Base-by-base conservation (phyloP, 805 yeast genomes). In the Wickerhamiella musiphila region DNA sequence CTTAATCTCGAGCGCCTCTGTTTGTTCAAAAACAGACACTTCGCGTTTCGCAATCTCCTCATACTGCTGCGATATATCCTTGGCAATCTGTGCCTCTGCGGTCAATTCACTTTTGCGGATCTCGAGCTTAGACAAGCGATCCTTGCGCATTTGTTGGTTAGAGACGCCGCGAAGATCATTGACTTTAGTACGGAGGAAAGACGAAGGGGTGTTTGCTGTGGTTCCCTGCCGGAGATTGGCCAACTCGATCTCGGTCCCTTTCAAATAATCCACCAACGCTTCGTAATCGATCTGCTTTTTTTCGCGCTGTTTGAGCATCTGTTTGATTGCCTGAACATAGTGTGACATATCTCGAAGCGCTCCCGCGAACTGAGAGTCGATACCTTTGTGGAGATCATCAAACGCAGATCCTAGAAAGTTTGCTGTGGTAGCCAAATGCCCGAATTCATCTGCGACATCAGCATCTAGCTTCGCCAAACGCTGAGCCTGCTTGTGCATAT, bases 271-370 rank as follows among this genome's bases (percentile, higher is more conserved):
- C 24, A 70, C 68, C 27, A 86, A 60, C 32, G 78, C 92, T 49
- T 90, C 95, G 47, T 76, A 74, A 51, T 86, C 98, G 18, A 86
- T 68, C 45, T 79, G 84, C 52, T 84, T 84, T 49, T 82, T 83
- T 47, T 86, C 96, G 42, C 86, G 82, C 35, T 78, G 63, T 48
- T 77, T 83, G 33, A 90, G 67, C 36, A 86, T 57, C 39, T 65
- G 69, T 46, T 71, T 71, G 42, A 78, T 57, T 15, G 77, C 68
- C 31, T 58, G 60, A 28, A 76, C 68, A 44, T 78, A 90, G 54
- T 79, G 84, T 40, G 86, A 82, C 54, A 90, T 64, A 53, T 90
- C 96, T 42, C 78, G 76, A 42, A 90, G 56, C 9, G 92, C 72
- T 2, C 79, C 78, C 30, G 82, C 63, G 47, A 81, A 90, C 24